Base-by-base conservation (phyloP, 495 filamentous ascomycete species). In the Aspergillus hancockii region DNA sequence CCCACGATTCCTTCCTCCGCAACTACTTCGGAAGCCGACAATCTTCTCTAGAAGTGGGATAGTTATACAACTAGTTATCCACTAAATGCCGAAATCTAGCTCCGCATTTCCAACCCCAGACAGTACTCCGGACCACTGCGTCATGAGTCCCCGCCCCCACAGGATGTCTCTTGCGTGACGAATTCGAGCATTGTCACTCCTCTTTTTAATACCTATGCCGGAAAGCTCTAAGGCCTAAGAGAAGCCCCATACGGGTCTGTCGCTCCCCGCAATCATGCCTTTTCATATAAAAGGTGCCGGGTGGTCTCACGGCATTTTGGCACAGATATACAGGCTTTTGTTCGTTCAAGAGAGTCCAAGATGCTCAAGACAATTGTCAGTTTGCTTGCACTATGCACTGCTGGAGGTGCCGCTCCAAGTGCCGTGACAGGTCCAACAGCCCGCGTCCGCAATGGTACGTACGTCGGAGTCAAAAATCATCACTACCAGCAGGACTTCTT, bases 401-500 rank as follows among this genome's bases (percentile, higher is more conserved):
- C 31, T 21, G 51, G 52, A 16, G n/a, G 38, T 45, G 55, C 52
- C 18, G 55, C 55, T 5, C 59, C 58, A 23, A 58, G 57, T 18
- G 49, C n/a, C 18, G 8, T 34, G 7, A 5, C 58, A 8, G 31
- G 25, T 9, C 65, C 65, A 19, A 60, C 52, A 30, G 63, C 50
- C 8, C 32, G 25, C 19, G 62, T 67, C 19, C 64, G 58, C 25
- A 81, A 81, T 62, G 80, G 78, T 38, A 81, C 77, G 1, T 76
- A 79, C 41, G 49, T 54, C 21, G 83, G 81, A 6, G 61, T 64
- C 3, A 66, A 75, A 45, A 62, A 75, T 23, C 52, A 72, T 4
- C 47, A 60, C 28, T 84, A 75, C 63, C 55, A 78, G 28, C 80
- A 83, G 63, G 79, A 83, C 49, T 63, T 73, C 31, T 87, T 86